These are phyloP conservation scores for Corchorus olitorius DNA, from an alignment of 345 rosid species.

Conservation along the genomic window DNA sequence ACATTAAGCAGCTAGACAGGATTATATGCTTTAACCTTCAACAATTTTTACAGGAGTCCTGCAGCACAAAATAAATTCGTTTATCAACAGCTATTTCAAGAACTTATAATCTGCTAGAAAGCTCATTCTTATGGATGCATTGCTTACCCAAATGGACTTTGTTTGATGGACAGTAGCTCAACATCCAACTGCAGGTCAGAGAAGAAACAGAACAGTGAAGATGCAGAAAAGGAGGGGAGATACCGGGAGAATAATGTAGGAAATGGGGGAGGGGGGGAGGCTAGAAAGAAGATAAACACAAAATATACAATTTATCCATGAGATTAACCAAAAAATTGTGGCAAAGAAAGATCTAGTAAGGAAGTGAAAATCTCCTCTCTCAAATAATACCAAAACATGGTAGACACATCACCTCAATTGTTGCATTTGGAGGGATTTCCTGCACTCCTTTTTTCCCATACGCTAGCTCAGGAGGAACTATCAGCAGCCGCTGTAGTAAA, in stretches of 20 bases:
- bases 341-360: background rate
- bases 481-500: slow-evolving; percentile 60
- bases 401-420: slow-evolving; percentile 65
- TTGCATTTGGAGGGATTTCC: slow-evolving; percentile 97
- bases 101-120: background rate
- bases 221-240: background rate
- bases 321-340: background rate
- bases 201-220: background rate
- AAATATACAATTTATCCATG: background rate
- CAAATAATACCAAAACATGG: background rate
- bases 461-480: slow-evolving; percentile 91
- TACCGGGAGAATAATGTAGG: background rate
- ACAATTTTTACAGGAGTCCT: slow-evolving; percentile 82
- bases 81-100: background rate
- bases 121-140: background rate
- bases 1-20: background rate
- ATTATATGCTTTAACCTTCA: slow-evolving; percentile 54
- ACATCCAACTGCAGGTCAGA: slow-evolving; percentile 70
- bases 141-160: slow-evolving; percentile 85
- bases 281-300: background rate
- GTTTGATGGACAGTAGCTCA: slow-evolving; percentile 84
- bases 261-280: background rate
- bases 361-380: background rate
- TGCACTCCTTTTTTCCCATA: slow-evolving; percentile 96
- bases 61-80: slow-evolving; percentile 28